Base-by-base conservation (phyloP, 768 basidiomycete species). In the Royoungia palumana region DNA sequence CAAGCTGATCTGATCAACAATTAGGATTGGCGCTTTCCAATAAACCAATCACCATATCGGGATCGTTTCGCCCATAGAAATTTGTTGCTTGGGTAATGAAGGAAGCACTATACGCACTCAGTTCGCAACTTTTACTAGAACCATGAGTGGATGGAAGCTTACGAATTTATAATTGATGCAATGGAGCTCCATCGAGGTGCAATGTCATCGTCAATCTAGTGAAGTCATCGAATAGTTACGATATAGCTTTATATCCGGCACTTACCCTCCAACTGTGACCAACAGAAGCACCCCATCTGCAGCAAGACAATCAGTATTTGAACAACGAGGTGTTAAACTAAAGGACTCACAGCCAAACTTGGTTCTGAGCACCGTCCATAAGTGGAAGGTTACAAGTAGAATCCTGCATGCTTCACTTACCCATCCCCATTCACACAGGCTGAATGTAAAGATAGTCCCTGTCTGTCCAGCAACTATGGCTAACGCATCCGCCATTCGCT, bases 401-500 rank as follows among this genome's bases (percentile, higher is more conserved):
- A n/a, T n/a, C n/a, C n/a, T 20, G 6, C 32, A 32, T 14, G 22
- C 47, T 37, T 51, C 22, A 66, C 75, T 62, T 50, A 84, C 83
- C 63, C 75, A 69, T 27, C 83, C 83, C 83, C 83, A 85, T 64
- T 85, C 72, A 57, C 83, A 85, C 22, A 85, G 62, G 30, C 82
- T 83, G 46, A 80, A 81, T 11, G 82, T 60, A 35, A 85, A 65
- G 0, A 80, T 79, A 32, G 77, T 79, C 5, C 76, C 76, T 0
- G 77, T 74, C 7, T 60, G 50, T 49, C 73, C 55, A 21, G 78
- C 72, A 16, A 81, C 68, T 10, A 63, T 60, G 7, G 62, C 65
- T 35, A 85, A 75, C 25, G 83, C 82, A 41, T 77, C 66, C 5
- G 80, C 64, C 81, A 85, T 85, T 32, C 80, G 75, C 19, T 74